Evolutionary conservation across 1,284 basidiomycete genomes (phyloP).

Genomic region (Phenoliferia sp.): DNA sequence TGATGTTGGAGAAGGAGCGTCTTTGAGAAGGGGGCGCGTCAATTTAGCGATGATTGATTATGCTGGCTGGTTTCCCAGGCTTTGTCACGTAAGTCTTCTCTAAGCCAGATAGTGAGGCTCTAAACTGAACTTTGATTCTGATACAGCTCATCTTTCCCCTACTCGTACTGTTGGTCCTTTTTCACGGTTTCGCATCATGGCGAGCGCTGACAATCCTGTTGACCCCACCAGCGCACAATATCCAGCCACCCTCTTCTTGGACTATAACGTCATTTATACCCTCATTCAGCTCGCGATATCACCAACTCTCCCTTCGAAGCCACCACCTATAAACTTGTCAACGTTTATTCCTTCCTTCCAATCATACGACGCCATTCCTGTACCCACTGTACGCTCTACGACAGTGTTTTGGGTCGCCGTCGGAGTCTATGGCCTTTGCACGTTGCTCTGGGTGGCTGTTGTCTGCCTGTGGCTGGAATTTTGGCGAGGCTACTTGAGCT

Average conservation of each 20-base stretch:
- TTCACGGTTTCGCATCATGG: neutral
- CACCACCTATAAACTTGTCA: slow-evolving; percentile 2
- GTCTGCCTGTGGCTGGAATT: slow-evolving; percentile 20
- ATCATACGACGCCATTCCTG: slow-evolving; percentile 1
- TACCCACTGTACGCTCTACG: neutral
- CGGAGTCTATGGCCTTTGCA: slow-evolving; percentile 25
- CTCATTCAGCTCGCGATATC: slow-evolving; percentile 36
- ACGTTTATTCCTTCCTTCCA: neutral
- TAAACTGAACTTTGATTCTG: neutral
- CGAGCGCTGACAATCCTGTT: slow-evolving; percentile 14
- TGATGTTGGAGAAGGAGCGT: neutral
- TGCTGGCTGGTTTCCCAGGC: slow-evolving; percentile 15
- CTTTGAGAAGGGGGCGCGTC: slow-evolving; percentile 8
- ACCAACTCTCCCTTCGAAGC: slow-evolving; percentile 17
- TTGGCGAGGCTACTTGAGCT: slow-evolving; percentile 7
- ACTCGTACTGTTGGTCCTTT: slow-evolving; percentile 7
- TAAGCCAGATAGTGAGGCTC: neutral
- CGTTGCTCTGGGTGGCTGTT: slow-evolving; percentile 24
- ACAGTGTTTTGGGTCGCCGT: slow-evolving; percentile 29
- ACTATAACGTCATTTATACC: slow-evolving; percentile 39
- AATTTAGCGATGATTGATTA: slow-evolving; percentile 19
- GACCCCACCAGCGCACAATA: slow-evolving; percentile 34
- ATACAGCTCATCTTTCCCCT: slow-evolving; percentile 17
- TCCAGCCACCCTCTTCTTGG: slow-evolving; percentile 40
- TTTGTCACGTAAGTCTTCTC: slow-evolving; percentile 14